Evolutionary conservation across 2,329 filamentous ascomycete species (phyloP).

Genomic region (Claviceps lovelessii): DNA sequence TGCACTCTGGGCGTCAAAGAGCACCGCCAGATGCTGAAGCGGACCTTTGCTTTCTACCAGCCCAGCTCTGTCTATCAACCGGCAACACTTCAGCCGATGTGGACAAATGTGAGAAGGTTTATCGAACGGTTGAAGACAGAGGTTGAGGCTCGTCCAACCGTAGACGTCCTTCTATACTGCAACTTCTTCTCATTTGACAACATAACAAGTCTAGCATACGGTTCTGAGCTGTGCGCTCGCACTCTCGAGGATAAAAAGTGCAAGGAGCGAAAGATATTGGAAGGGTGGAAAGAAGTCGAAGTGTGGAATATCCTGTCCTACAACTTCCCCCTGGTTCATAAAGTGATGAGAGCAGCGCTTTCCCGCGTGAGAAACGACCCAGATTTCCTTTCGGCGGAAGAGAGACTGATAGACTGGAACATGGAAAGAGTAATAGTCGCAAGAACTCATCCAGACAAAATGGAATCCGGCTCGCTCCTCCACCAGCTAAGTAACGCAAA

Average conservation of each 20-base stretch:
- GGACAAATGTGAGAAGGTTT: neutral
- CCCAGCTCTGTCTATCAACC: constrained; percentile 1
- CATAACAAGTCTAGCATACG: constrained; percentile 2
- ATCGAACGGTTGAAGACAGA: neutral
- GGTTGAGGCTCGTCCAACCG: neutral
- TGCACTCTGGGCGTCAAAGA: constrained; percentile 1
- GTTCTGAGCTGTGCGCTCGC: neutral
- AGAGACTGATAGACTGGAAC: constrained; percentile 3
- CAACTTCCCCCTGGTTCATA: constrained; percentile 1
- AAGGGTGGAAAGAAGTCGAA: constrained; percentile 2
- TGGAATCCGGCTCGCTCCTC: constrained; percentile 1
- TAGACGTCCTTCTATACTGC: constrained; percentile 1
- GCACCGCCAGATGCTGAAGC: constrained; percentile 3
- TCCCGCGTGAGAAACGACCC: neutral
- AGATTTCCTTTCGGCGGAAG: constrained; percentile 2
- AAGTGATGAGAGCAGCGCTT: neutral
- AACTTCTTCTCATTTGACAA: constrained; percentile 5
- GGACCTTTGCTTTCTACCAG: constrained; percentile 3
- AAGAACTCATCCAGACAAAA: neutral
- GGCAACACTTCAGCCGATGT: neutral
- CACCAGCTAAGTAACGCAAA: constrained; percentile 1
- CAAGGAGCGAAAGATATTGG: constrained; percentile 1
- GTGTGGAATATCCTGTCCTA: constrained; percentile 3
- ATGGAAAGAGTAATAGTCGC: neutral
- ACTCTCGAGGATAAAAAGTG: constrained; percentile 1